Base-by-base conservation (phyloP, 345 rosid genomes). In the Boechera stricta region DNA sequence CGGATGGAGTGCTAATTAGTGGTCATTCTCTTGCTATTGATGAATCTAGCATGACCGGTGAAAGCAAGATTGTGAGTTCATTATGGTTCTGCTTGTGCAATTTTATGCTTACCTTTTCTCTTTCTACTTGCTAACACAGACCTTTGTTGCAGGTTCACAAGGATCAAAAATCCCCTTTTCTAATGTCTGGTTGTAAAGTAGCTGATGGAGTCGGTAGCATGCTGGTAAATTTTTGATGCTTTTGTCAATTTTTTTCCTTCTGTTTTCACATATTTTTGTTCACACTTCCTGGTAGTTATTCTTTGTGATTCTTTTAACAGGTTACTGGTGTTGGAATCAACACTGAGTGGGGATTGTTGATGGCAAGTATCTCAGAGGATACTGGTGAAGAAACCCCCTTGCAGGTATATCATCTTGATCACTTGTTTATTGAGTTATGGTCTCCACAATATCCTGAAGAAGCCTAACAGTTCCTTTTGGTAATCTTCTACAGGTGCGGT, bases 1-100 rank as follows among this genome's bases (percentile, higher is more conserved):
- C 99, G 58, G 99, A 95, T 85, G 99, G 99, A 82, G 80, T 95
- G 83, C 77, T 95, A 70, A 80, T 93, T 57, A 75, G 86, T 67
- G 93, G 99, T 58, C 98, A 95, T 84, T 95, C 98, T 81, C 98
- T 95, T 77, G 87, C 93, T 41, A 83, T 93, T 49, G 96, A 95
- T 56, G 98, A 95, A 79, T 95, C 99, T 75, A 95, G 98, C 92
- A 96, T 96, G 99, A 96, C 99, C 31, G 99, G 99, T 67, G 99
- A 96, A 86, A 96, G 99, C 89, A 88, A 87, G 84, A 82, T 77
- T 70, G 99, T 95, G 83, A 85, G 97, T 82, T 78, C 62, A 38
- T 71, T 28, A 53, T 67, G 7, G 54, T 73, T 70, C 36, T 76
- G 32, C 21, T 78, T 28, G 63, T 76, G 32, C 10, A 54, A 12